Conservation (phyloP, 2,329 filamentous ascomycete genomes). For the Xylariales sp. region DNA sequence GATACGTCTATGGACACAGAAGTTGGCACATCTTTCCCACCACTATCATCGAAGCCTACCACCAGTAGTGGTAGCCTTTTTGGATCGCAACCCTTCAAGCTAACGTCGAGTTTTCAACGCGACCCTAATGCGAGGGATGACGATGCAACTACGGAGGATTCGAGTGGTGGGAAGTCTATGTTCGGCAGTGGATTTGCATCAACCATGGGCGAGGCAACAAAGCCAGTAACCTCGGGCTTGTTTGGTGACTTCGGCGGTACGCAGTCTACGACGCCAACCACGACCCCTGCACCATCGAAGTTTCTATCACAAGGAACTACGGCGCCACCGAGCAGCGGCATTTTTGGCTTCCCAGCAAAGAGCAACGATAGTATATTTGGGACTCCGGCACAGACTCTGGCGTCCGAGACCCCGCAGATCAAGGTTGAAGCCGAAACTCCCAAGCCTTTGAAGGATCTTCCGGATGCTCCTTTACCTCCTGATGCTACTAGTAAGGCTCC, state of each 20-base stretch:
- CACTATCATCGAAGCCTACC: conserved; percentile 32
- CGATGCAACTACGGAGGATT: conserved; percentile 41
- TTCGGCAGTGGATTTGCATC: conserved; percentile 60
- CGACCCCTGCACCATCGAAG: conserved; percentile 45
- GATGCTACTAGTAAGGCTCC: conserved; percentile 50
- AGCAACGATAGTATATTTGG: conserved; percentile 16
- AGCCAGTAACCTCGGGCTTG: conserved; percentile 29
- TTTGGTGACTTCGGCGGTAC: conserved; percentile 15
- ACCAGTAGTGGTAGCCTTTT: conserved; percentile 30
- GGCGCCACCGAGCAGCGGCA: conserved; percentile 22
- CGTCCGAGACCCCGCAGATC: conserved; percentile 22
- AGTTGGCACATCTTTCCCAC: conserved; percentile 32
- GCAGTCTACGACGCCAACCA: conserved; percentile 44
- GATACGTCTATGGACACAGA: conserved; percentile 31
- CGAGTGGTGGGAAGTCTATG: conserved; percentile 41
- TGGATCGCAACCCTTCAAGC: conserved; percentile 57
- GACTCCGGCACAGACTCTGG: conserved; percentile 15
- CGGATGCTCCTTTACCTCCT: conserved; percentile 44
- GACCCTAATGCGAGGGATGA: conserved; percentile 60
- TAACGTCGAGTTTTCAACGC: conserved; percentile 62
- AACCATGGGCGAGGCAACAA: conserved; percentile 46
- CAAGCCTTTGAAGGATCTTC: conserved; percentile 20
- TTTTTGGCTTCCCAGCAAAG: conserved; percentile 31
- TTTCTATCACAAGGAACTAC: conserved; percentile 36
- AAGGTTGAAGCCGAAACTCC: conserved; percentile 33